Conservation (phyloP, 345 rosid species). For the Dipteronia dyeriana region DNA sequence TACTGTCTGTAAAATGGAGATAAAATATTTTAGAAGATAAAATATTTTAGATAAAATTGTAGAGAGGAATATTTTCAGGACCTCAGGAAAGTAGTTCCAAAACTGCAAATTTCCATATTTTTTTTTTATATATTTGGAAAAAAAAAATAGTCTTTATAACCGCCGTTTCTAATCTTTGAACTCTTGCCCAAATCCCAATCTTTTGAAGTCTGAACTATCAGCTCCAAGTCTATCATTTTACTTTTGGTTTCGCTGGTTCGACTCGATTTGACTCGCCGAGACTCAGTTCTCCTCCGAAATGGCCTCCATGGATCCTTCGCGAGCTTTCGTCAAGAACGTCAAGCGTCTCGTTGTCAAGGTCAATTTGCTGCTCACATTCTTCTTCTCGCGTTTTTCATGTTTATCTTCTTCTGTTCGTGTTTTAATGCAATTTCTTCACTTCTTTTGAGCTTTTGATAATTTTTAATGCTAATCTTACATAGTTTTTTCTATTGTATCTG, state of each 20-base stretch:
- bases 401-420: not conserved
- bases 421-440: not conserved
- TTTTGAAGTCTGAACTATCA: not conserved
- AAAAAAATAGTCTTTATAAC: not conserved
- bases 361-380: not conserved
- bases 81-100: too few species aligned
- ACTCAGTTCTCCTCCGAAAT: not conserved
- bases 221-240: not conserved
- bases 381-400: not conserved
- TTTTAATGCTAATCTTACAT: not conserved
- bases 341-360: slow-evolving; percentile 60
- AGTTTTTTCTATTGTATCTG: not conserved
- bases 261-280: not conserved
- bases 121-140: too few species aligned
- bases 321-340: slow-evolving; percentile 46
- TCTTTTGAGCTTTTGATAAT: not conserved
- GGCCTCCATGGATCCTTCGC: slow-evolving; percentile 35
- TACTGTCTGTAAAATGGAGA: too few species aligned
- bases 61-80: too few species aligned
- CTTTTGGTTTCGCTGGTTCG: not conserved
- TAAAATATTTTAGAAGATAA: too few species aligned
- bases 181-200: not conserved
- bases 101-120: too few species aligned
- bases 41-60: too few species aligned
- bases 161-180: slow-evolving; percentile 5